Base-by-base conservation (phyloP, 2,329 filamentous ascomycete species). In the Exophiala calicioides region DNA sequence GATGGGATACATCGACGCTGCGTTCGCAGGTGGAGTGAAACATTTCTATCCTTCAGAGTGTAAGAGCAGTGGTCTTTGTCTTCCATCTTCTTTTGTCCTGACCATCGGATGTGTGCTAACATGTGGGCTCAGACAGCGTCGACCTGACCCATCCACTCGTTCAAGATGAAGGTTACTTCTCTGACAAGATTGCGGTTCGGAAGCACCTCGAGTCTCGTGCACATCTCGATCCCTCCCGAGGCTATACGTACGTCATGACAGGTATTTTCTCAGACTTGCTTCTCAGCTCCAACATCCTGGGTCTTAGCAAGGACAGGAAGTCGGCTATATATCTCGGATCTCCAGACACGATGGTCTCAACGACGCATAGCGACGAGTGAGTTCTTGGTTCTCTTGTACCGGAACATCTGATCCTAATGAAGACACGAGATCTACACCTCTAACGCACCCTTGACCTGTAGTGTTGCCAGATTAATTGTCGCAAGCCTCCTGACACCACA, bases 41-140 rank as follows among this genome's bases (percentile, higher is more conserved):
- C 42, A 44, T 31, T 38, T 44, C 10, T 36, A 37, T 37, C 31
- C 33, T 21, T 21, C 42, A 9, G 42, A 44, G 16, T 37, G 42
- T 38, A 12, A 38, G 40, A 31, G n/a, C n/a, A n/a, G n/a, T n/a
- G n/a, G n/a, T 8, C 15, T 30, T 6, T 23, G 13, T 18, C 12
- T 8, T 18, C 40, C n/a, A 12, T 34, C 3, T 8, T 15, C 20
- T 6, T 27, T 12, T 15, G 16, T 23, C 20, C 10, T n/a, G 6
- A 7, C 4, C 29, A 7, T 31, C 6, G 4, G n/a, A 29, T 9
- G 32, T 4, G n/a, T 15, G n/a, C 42, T 44, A 15, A 44, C 26
- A 12, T 24, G 15, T 10, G 24, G n/a, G 15, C n/a, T n/a, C 4
- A 44, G 42, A 44, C 16, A 33, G 32, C 21, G 15, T 33, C 8